Conservation (phyloP, 371 early-diverging fungal genomes). For the Rhizopus stolonifer region DNA sequence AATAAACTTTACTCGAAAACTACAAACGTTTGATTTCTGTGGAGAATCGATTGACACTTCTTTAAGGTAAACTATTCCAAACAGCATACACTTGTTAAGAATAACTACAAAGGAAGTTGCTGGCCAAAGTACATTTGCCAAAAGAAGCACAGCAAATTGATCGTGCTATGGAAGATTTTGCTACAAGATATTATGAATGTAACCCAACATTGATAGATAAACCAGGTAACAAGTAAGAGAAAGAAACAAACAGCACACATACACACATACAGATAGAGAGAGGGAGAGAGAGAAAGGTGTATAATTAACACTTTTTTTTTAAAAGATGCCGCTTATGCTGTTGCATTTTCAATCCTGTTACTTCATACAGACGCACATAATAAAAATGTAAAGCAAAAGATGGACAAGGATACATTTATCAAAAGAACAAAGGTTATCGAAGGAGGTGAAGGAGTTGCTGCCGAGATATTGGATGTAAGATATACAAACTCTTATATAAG, state of each 20-base stretch:
- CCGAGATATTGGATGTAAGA: conserved; percentile 70
- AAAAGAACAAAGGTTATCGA: conserved; percentile 67
- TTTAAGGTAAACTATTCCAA: conserved; percentile 50
- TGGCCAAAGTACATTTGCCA: conserved; percentile 76
- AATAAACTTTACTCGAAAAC: conserved; percentile 32
- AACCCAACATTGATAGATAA: conserved; percentile 68
- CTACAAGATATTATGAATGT: conserved; percentile 72
- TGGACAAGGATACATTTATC: conserved; percentile 83
- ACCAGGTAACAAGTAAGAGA: conserved; percentile 41
- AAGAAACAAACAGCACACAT: neutral
- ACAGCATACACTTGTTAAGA: conserved; percentile 2
- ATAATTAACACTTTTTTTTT: neutral
- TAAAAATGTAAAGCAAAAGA: conserved; percentile 80
- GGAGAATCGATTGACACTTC: conserved; percentile 73
- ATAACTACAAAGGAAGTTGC: conserved; percentile 57
- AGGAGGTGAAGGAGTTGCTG: conserved; percentile 64
- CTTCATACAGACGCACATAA: conserved; percentile 94
- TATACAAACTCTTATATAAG: neutral
- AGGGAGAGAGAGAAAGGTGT: neutral
- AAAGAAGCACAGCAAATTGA: conserved; percentile 93
- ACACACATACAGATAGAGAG: neutral
- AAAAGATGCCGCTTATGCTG: conserved; percentile 72
- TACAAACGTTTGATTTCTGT: conserved; percentile 66
- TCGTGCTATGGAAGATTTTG: conserved; percentile 83
- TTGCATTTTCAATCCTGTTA: conserved; percentile 84